phyloP scores from a whole-genome alignment of 2,329 filamentous ascomycete species.

The Nothopassalora personata region DNA sequence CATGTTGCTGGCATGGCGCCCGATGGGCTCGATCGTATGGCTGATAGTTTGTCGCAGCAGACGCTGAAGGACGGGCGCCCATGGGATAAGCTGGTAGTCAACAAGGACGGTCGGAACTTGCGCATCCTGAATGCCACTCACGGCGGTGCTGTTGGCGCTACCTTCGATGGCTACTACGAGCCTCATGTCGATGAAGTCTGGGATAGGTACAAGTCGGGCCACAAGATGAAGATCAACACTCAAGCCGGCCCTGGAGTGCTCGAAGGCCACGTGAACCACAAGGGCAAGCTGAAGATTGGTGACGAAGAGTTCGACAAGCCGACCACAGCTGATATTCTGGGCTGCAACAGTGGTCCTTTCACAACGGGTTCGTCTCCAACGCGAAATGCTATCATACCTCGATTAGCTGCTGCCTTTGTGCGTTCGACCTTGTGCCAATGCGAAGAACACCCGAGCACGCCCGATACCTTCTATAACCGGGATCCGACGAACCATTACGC shows the following conservation, averaged over 20 bases:
- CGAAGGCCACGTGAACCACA: conserved; percentile 42
- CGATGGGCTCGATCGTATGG: conserved; percentile 55
- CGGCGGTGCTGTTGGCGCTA: conserved; percentile 42
- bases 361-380: conserved; percentile 39
- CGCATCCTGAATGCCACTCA: conserved; percentile 45
- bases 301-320: conserved; percentile 53
- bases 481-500: conserved; percentile 53
- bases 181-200: conserved; percentile 50
- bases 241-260: conserved; percentile 56
- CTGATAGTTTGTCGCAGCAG: conserved; percentile 52
- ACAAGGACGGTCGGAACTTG: conserved; percentile 34
- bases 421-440: conserved; percentile 60
- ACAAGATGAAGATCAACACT: conserved; percentile 56
- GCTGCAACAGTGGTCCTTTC: conserved; percentile 62
- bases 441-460: conserved; percentile 35
- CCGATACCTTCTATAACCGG: conserved; percentile 31
- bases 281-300: conserved; percentile 41
- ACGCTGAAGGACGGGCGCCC: conserved; percentile 51
- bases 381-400: conserved; percentile 62
- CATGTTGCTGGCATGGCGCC: conserved; percentile 56
- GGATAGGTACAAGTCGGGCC: conserved; percentile 43
- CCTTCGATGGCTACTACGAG: conserved; percentile 52
- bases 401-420: conserved; percentile 73
- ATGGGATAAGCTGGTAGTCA: conserved; percentile 59
- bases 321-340: conserved; percentile 59